Evolutionary conservation across 495 filamentous ascomycete species (phyloP), one percentile per base, ranked within the genome.

Genomic region (Aspergillus diversus): DNA sequence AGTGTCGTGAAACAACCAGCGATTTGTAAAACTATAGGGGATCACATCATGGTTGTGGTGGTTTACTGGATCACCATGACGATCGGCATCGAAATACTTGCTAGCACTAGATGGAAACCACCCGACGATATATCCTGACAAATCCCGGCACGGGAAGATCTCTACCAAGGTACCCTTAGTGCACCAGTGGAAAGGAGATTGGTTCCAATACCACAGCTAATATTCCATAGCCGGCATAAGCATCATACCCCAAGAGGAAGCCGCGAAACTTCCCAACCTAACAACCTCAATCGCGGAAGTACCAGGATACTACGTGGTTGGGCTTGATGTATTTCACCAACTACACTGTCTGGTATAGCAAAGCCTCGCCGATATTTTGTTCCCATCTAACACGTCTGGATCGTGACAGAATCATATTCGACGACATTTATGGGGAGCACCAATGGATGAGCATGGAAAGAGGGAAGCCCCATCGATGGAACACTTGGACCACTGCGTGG

Each of bases 301-400:
- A 12, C 50, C 49, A 7, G 60, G 42, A 17, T 21, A 33, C 11
- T 62, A 62, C 31, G 66, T 77, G 3, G 77, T 76, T 7, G 79
- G 78, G 53, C 74, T 81, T 15, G 80, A 83, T 65, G 78, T 80
- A 0, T 69, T 83, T 32, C 81, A 84, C 63, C 80, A 84, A 57
- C 64, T 83, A 3, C 80, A 84, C 61, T 84, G 81, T 56, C 31
- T 62, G 56, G 56, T 59, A 49, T 27, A 27, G 21, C 21, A 27
- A 27, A 27, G 21, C 21, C 21, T 27, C 21, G 1, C 21, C 21
- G 21, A 27, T 27, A 27, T 27, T 27, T 27, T 27, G 21, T 27
- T 27, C 21, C 21, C 21, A 27, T 27, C 21, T 27, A 27, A 27
- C 21, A 27, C 2, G 21, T 27, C 21, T 27, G 21, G 21, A 27